A percentile compares a stretch with the other conserved stretches of the same genome.
Conservation (phyloP, 2,329 filamentous ascomycete species). For the Metarhizium sp. region DNA sequence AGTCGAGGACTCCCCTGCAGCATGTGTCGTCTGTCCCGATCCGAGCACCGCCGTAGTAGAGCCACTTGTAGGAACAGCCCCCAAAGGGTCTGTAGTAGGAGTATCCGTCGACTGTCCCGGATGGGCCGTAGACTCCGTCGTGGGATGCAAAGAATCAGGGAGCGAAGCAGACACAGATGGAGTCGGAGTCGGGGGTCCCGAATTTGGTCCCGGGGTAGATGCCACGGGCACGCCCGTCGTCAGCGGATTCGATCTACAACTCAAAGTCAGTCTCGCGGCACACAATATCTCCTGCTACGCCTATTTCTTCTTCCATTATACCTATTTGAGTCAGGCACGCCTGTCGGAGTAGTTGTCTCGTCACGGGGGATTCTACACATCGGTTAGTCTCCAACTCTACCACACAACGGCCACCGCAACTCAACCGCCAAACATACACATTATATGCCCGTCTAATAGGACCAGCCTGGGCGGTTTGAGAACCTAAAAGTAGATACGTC, state of each 20-base stretch:
- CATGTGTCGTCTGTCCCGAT: not conserved
- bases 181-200: not conserved
- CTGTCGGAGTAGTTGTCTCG: not conserved
- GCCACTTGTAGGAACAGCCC: not conserved
- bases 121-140: not conserved
- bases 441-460: slow-evolving; percentile 23
- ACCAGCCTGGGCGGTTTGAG: slow-evolving; percentile 23
- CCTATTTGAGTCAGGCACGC: not conserved
- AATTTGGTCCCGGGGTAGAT: not conserved
- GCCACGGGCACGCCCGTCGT: not conserved
- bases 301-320: not conserved
- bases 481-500: slow-evolving; percentile 18
- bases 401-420: not conserved
- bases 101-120: not conserved
- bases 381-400: not conserved
- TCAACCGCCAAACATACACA: slow-evolving; percentile 15
- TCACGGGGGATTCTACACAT: not conserved
- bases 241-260: not conserved
- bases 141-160: not conserved
- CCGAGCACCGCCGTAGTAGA: not conserved
- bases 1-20: not conserved
- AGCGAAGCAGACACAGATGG: not conserved
- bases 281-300: not conserved
- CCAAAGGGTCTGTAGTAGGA: not conserved
- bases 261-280: not conserved